These are phyloP conservation scores for Choiromyces venosus DNA, from an alignment of 495 filamentous ascomycete genomes.

Conservation along the genomic window DNA sequence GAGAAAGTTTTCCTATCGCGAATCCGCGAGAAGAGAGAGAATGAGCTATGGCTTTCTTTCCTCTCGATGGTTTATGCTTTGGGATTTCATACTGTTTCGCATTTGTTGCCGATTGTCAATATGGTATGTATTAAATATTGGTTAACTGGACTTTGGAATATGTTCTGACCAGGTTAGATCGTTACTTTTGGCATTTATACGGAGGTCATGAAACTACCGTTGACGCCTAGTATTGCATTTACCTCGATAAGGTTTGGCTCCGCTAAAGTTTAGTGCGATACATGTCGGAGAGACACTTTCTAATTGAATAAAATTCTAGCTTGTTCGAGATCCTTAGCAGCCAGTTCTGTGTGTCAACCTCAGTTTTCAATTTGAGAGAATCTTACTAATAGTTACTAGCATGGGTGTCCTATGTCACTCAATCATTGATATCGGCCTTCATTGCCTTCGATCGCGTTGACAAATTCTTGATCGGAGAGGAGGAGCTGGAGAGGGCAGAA, in stretches of 20 bases:
- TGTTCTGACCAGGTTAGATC: slow-evolving; percentile 48
- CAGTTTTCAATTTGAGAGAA: neutral
- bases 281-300: neutral
- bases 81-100: slow-evolving; percentile 13
- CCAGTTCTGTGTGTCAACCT: slow-evolving; percentile 22
- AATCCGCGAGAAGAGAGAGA: slow-evolving; percentile 37
- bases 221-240: slow-evolving; percentile 40
- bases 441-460: slow-evolving; percentile 38
- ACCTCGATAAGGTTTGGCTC: slow-evolving; percentile 30
- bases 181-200: slow-evolving; percentile 40
- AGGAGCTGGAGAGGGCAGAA: slow-evolving; percentile 24
- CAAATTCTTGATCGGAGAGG: slow-evolving; percentile 39
- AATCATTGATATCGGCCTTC: slow-evolving; percentile 35
- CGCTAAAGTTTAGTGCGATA: neutral
- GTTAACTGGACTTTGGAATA: slow-evolving; percentile 51
- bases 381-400: neutral
- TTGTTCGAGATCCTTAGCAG: slow-evolving; percentile 38
- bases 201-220: slow-evolving; percentile 34
- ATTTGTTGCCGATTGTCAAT: slow-evolving; percentile 8
- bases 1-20: slow-evolving; percentile 34
- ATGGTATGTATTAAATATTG: slow-evolving; percentile 3
- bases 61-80: slow-evolving; percentile 20
- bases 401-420: slow-evolving; percentile 34
- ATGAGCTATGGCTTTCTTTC: slow-evolving; percentile 29
- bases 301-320: slow-evolving; percentile 4